These are phyloP conservation scores for Leersia perrieri DNA, from an alignment of 176 grass and related monocot genomes.

Conservation along the genomic window DNA sequence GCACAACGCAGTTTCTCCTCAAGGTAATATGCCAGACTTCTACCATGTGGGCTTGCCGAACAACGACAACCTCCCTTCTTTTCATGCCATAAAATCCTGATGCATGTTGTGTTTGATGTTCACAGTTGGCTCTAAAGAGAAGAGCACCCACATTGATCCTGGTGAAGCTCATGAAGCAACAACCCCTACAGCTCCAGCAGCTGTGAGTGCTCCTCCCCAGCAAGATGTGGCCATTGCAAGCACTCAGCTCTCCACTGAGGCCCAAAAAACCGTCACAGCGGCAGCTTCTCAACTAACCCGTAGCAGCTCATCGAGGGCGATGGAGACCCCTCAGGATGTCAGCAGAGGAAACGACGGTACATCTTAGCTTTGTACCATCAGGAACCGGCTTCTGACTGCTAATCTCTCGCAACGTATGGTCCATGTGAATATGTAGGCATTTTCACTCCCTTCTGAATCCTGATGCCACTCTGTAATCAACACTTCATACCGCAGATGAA, in stretches of 20 bases:
- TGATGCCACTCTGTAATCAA: neutral
- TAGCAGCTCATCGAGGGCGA: neutral
- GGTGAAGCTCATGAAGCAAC: neutral
- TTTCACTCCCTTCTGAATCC: neutral
- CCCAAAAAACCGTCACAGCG: neutral
- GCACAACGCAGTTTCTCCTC: slow-evolving; percentile 32
- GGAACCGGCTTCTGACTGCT: neutral
- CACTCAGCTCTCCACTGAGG: neutral
- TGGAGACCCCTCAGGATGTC: neutral
- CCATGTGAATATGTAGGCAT: neutral
- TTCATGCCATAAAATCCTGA: neutral
- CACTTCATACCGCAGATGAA: neutral
- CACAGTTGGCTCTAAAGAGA: neutral
- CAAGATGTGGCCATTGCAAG: neutral
- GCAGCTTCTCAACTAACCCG: neutral
- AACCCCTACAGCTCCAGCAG: neutral
- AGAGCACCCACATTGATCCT: neutral
- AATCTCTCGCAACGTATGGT: neutral
- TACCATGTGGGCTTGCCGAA: neutral
- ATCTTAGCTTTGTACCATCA: neutral
- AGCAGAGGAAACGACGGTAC: neutral
- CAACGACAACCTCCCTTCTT: neutral
- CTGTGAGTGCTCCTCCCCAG: neutral
- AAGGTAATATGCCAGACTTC: slow-evolving; percentile 7
- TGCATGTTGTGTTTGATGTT: neutral